phyloP scores from a whole-genome alignment of 1,139 yeast species.

The Cylindricascospora bacillispora region DNA sequence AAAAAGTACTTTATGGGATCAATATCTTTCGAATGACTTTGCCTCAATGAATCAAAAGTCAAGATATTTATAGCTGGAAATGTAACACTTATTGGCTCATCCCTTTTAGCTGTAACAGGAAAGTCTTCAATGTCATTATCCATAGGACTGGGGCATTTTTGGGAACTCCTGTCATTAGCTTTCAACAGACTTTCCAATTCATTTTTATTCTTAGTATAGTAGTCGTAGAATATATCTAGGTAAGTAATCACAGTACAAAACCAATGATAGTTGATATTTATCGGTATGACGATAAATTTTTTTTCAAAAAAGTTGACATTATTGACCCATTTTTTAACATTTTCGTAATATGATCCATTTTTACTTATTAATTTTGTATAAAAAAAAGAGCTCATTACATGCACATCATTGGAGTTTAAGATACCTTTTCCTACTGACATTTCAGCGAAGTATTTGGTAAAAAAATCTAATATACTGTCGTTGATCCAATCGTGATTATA shows the following conservation, averaged over 20 bases:
- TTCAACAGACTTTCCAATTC: background rate
- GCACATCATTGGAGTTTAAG: conserved; percentile 29
- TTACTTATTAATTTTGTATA: conserved; percentile 48
- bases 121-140: conserved; percentile 1
- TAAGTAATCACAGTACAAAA: conserved; percentile 59
- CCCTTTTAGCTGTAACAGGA: conserved; percentile 5
- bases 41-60: conserved; percentile 67
- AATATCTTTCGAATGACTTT: conserved; percentile 41
- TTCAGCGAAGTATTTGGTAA: conserved; percentile 45
- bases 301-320: conserved; percentile 52
- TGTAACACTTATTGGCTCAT: conserved; percentile 9
- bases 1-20: conserved; percentile 50
- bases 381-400: conserved; percentile 76
- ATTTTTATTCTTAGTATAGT: conserved; percentile 2
- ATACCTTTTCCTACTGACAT: conserved; percentile 20
- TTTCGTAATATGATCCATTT: conserved; percentile 37
- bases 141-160: background rate
- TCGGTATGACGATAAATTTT: conserved; percentile 62
- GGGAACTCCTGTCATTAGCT: background rate
- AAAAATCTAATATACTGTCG: conserved; percentile 62
- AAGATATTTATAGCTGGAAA: conserved; percentile 39
- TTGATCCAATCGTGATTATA: conserved; percentile 67
- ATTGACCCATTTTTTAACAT: conserved; percentile 69
- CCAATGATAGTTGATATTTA: conserved; percentile 82
- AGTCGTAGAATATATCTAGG: conserved; percentile 19